Percentiles rank a stretch among this genome's conserved stretches.
These are phyloP conservation scores for Mariannaea elegans DNA, from an alignment of 2,329 filamentous ascomycete genomes.

Conservation along the genomic window DNA sequence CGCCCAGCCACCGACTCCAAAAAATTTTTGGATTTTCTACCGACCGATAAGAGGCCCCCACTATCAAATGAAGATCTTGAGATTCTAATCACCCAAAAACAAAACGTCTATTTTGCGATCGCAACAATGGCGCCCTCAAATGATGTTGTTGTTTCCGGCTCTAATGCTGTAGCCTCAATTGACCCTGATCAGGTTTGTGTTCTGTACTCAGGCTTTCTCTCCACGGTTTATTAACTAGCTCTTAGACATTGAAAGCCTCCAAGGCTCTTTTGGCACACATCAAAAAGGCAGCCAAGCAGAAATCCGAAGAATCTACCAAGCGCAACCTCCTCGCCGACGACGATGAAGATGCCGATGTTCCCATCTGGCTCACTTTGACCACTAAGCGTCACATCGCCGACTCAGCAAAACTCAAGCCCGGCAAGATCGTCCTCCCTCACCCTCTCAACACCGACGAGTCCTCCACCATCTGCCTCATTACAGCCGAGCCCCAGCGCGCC, in stretches of 20 bases:
- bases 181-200: slow-evolving; percentile 53
- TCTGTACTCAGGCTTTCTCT: background rate
- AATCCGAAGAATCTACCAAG: slow-evolving; percentile 57
- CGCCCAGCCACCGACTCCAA: slow-evolving; percentile 39
- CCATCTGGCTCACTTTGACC: slow-evolving; percentile 70
- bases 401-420: slow-evolving; percentile 81
- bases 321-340: slow-evolving; percentile 64
- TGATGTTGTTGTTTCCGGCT: slow-evolving; percentile 46
- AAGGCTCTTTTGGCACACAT: slow-evolving; percentile 70
- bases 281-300: slow-evolving; percentile 62
- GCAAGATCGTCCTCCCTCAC: slow-evolving; percentile 82
- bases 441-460: slow-evolving; percentile 72
- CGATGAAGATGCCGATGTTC: slow-evolving; percentile 55
- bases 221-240: slow-evolving; percentile 17
- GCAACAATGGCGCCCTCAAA: slow-evolving; percentile 54
- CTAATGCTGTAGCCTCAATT: slow-evolving; percentile 46
- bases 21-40: slow-evolving; percentile 43
- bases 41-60: slow-evolving; percentile 38
- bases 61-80: slow-evolving; percentile 42
- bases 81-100: slow-evolving; percentile 24
- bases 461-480: slow-evolving; percentile 85
- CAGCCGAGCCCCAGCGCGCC: slow-evolving; percentile 79
- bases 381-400: slow-evolving; percentile 75
- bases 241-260: slow-evolving; percentile 68
- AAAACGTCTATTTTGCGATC: slow-evolving; percentile 26